Percentiles rank a stretch among this genome's conserved stretches.
phyloP scores from a whole-genome alignment of 169 alveolate species.

The Cryptosporidium sp. region DNA sequence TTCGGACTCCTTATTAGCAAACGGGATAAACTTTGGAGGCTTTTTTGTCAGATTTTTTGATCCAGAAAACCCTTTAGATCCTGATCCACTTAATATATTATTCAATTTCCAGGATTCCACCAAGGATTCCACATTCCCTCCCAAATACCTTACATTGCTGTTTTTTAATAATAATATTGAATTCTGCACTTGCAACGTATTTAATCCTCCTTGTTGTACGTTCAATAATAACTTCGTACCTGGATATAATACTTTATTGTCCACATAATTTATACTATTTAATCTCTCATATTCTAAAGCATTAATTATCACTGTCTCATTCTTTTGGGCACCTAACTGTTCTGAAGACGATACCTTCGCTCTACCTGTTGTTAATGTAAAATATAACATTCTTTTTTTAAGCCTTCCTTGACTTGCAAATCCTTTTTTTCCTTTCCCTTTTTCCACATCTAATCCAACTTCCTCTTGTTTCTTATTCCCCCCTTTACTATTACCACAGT shows the following conservation, averaged over 20 bases:
- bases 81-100: slow-evolving; percentile 10
- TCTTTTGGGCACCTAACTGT: background rate
- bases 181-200: slow-evolving; percentile 5
- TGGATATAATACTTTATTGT: slow-evolving; percentile 7
- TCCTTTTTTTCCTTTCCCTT: background rate
- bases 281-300: slow-evolving; percentile 58
- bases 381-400: slow-evolving; percentile 26
- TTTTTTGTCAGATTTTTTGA: slow-evolving; percentile 33
- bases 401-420: background rate
- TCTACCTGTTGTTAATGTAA: slow-evolving; percentile 52
- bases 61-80: slow-evolving; percentile 18
- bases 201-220: background rate
- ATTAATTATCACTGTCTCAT: slow-evolving; percentile 6
- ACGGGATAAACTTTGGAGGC: slow-evolving; percentile 61
- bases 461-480: background rate
- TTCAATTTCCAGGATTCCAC: slow-evolving; percentile 62
- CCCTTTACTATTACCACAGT: background rate
- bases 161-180: slow-evolving; percentile 34
- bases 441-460: background rate
- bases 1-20: slow-evolving; percentile 24
- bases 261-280: background rate
- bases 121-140: slow-evolving; percentile 49
- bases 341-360: background rate
- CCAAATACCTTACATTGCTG: slow-evolving; percentile 22
- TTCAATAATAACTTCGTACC: slow-evolving; percentile 49